Conservation (phyloP, 768 basidiomycete genomes). For the Inosperma sp. region DNA sequence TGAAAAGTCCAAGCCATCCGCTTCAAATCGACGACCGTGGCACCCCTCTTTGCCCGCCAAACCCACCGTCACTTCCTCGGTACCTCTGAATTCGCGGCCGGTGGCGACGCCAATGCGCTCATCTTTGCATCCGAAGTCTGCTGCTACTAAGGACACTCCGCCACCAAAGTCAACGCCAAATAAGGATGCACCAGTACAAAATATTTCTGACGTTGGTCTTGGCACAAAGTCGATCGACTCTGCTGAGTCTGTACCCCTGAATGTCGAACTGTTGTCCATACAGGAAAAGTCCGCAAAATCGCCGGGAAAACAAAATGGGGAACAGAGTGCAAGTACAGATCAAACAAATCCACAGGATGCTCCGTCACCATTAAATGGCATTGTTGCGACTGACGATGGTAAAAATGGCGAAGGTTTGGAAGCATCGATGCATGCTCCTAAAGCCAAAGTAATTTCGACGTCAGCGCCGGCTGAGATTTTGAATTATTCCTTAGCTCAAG, state of each 20-base stretch:
- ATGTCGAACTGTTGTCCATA: no score
- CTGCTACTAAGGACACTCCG: not conserved
- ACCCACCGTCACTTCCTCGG: constrained; percentile 28
- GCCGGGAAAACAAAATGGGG: no score
- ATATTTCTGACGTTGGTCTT: no score
- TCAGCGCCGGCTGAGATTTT: constrained; percentile 39
- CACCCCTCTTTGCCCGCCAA: constrained; percentile 49
- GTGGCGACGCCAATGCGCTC: constrained; percentile 23
- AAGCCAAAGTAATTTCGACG: constrained; percentile 34
- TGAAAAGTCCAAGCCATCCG: not conserved
- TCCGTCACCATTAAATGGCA: constrained; percentile 1
- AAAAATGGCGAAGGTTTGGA: constrained; percentile 18
- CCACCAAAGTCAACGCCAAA: not conserved
- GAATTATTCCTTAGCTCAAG: constrained; percentile 20
- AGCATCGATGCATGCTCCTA: constrained; percentile 59
- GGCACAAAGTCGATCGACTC: no score
- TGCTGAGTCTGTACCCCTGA: no score
- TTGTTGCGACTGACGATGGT: constrained; percentile 13
- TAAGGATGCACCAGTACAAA: no score
- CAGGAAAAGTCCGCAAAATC: no score
- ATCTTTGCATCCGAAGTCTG: not conserved
- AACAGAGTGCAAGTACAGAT: constrained; percentile 15
- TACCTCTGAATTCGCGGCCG: constrained; percentile 14
- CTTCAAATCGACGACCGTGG: constrained; percentile 22
- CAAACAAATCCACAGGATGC: not conserved